phyloP scores from a whole-genome alignment of 2,329 filamentous ascomycete species.

The Sporothrix pallida region DNA sequence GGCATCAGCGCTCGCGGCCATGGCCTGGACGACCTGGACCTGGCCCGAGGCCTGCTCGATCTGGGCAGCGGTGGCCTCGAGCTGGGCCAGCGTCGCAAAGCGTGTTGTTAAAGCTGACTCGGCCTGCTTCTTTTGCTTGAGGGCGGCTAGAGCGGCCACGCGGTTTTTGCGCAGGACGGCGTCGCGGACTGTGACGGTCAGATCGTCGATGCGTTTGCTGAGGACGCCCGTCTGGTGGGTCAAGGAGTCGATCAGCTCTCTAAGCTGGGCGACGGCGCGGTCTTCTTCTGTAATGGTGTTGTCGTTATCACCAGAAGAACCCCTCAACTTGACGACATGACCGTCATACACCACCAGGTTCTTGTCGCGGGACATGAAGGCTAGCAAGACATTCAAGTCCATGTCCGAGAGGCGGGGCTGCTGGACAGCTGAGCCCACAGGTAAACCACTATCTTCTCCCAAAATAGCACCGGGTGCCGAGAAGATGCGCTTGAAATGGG shows the following conservation, averaged over 20 bases:
- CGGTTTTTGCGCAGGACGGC: constrained; percentile 70
- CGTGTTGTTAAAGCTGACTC: constrained; percentile 61
- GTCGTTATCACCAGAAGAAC: constrained; percentile 60
- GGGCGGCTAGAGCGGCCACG: constrained; percentile 74
- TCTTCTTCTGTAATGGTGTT: constrained; percentile 78
- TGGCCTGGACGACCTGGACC: constrained; percentile 79
- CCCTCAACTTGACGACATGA: constrained; percentile 75
- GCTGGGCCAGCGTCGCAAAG: constrained; percentile 55
- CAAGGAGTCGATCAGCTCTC: constrained; percentile 76
- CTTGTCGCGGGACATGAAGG: constrained; percentile 72
- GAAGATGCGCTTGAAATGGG: constrained; percentile 67
- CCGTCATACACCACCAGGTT: constrained; percentile 64
- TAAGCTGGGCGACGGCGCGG: constrained; percentile 79
- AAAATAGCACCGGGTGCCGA: constrained; percentile 54
- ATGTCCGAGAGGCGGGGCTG: constrained; percentile 61
- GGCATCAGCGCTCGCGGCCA: constrained; percentile 77
- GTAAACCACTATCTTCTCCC: constrained; percentile 9
- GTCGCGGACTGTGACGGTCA: constrained; percentile 69
- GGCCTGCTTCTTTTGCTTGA: constrained; percentile 81
- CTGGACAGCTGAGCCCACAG: constrained; percentile 37
- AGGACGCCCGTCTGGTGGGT: constrained; percentile 74
- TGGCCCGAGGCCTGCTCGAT: constrained; percentile 88
- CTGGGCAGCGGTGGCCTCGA: constrained; percentile 81
- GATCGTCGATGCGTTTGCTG: constrained; percentile 66
- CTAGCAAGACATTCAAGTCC: constrained; percentile 73